Evolutionary conservation across 2,329 filamentous ascomycete genomes (phyloP).

Genomic region (Beauveria sp.): DNA sequence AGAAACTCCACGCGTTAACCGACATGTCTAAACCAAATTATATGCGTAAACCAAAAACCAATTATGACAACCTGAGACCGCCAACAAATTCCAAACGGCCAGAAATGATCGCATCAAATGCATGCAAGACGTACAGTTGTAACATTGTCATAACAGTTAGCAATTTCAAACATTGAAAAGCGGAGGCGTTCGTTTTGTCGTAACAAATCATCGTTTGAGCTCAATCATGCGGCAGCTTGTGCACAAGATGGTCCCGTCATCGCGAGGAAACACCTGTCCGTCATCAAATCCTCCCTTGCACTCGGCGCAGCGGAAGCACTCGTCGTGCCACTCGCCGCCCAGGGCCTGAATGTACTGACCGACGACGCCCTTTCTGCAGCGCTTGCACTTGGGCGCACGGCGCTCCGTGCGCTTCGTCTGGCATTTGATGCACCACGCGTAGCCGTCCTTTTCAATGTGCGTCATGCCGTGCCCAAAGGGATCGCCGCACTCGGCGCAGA

Average conservation of each 20-base stretch:
- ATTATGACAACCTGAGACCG: neutral
- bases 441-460: conserved; percentile 89
- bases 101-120: neutral
- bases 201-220: conserved; percentile 40
- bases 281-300: conserved; percentile 56
- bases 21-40: neutral
- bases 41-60: neutral
- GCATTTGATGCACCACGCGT: conserved; percentile 91
- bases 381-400: conserved; percentile 78
- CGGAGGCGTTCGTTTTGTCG: neutral
- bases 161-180: neutral
- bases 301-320: conserved; percentile 75
- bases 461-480: conserved; percentile 70
- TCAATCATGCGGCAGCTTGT: conserved; percentile 53
- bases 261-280: conserved; percentile 56
- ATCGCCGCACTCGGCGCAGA: conserved; percentile 97
- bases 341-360: conserved; percentile 86
- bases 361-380: conserved; percentile 75
- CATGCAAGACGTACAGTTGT: neutral
- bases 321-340: conserved; percentile 86
- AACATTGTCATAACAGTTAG: neutral
- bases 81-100: neutral
- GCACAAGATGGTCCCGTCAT: conserved; percentile 48
- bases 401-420: conserved; percentile 88
- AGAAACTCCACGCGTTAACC: neutral